These are phyloP conservation scores for Fusarium humuli DNA, from an alignment of 2,329 filamentous ascomycete genomes.

Conservation along the genomic window DNA sequence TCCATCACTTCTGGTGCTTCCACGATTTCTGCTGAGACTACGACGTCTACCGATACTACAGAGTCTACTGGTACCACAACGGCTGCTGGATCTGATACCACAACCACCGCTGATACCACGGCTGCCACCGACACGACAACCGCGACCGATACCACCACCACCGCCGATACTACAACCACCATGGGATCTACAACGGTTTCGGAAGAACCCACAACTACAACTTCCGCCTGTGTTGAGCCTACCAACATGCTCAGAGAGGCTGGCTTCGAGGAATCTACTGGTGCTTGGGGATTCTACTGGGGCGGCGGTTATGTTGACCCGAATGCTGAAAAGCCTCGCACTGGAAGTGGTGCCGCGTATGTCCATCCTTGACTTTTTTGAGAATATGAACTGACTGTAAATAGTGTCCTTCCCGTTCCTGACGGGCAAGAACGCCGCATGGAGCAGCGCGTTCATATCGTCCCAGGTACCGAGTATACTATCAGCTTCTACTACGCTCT, in stretches of 20 bases:
- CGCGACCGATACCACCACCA: not conserved
- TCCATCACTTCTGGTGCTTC: not conserved
- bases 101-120: too few relatives aligned
- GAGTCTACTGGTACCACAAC: not conserved
- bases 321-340: not conserved
- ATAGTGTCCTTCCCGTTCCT: not conserved
- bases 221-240: conserved; percentile 6
- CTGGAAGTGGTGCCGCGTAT: not conserved
- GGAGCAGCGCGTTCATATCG: conserved; percentile 6
- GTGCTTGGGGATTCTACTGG: conserved; percentile 13
- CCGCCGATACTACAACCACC: not conserved
- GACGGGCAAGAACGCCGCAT: not conserved
- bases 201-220: conserved; percentile 8
- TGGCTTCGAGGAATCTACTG: not conserved
- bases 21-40: not conserved
- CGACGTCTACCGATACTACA: too few relatives aligned
- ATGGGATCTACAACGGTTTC: not conserved
- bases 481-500: conserved; percentile 8
- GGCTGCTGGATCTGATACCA: too few relatives aligned
- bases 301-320: not conserved
- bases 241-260: conserved; percentile 7
- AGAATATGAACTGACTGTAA: accelerated
- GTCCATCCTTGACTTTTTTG: accelerated
- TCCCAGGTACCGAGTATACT: not conserved
- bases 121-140: too few relatives aligned